Base-by-base conservation (phyloP, 2,329 filamentous ascomycete species). In the Cephalotrichum gorgonifer region DNA sequence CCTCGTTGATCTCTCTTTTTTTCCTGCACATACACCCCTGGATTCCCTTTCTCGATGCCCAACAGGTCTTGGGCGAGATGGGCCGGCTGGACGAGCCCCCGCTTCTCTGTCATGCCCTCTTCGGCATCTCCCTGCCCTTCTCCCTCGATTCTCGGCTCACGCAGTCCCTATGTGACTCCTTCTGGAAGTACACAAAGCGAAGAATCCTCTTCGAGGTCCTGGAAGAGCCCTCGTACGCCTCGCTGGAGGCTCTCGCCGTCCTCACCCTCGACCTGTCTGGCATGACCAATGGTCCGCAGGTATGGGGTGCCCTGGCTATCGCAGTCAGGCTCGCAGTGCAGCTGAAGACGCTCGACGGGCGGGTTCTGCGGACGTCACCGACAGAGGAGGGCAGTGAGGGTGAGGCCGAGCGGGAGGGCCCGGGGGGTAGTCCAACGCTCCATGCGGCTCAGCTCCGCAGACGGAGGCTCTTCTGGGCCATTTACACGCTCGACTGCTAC, bases 201-300 rank as follows among this genome's bases (percentile, higher is more conserved):
- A 38, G 39, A 5, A 45, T 52, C 9, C 27, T 50, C 20, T 33
- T 52, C 47, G 51, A 52, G 30, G 43, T 38, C 22, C 15, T 44
- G 5, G 51, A 52, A n/a, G 51, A 52, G 31, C 51, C 51, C 2
- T 52, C 51, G 2, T 50, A 47, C 25, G 27, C 44, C 4, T 39
- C 51, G 2, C 51, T 52, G 11, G 51, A 52, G 22, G 48, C 51
- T 28, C 15, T 44, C 4, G 31, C 51, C 2, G 28, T 52, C 28
- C 44, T 52, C 15, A n/a, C 35, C 26, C 41, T 52, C 14, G 51
- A 52, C 44, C 41, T 52, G 2, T 52, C 51, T 2, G 51, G 47
- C 14, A 52, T 52, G 51, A 52, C 51, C 3, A 50, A 52, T 15
- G 51, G 51, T 6, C 51, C 51, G 14, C 51, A 52, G 17, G 44